Percentiles rank a stretch among this genome's conserved stretches.
Conservation (phyloP, 2,329 filamentous ascomycete genomes). For the Rhynchosporium agropyri region DNA sequence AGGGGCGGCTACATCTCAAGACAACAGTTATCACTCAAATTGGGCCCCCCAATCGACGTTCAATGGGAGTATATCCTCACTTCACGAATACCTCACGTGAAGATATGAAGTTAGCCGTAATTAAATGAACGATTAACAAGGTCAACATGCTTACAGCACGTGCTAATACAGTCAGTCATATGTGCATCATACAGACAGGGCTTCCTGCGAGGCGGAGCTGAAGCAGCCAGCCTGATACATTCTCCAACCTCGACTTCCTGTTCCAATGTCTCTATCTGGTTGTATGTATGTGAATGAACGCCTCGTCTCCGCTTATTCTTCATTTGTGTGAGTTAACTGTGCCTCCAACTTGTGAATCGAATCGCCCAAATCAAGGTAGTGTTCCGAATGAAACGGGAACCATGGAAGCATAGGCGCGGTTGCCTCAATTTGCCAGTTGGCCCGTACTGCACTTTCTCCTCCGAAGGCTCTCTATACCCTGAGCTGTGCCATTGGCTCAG, state of each 20-base stretch:
- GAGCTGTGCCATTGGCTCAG: slow-evolving; percentile 27
- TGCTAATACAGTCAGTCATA: not conserved
- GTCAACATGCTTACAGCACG: too few species aligned
- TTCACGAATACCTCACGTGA: too few species aligned
- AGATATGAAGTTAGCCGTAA: too few species aligned
- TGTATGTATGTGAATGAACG: not conserved
- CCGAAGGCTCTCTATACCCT: slow-evolving; percentile 33
- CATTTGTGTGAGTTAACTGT: not conserved
- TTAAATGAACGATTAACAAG: too few species aligned
- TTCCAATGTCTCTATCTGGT: not conserved
- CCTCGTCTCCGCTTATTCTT: not conserved
- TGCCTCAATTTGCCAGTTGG: slow-evolving; percentile 29
- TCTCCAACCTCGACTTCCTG: not conserved
- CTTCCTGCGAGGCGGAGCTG: slow-evolving; percentile 6
- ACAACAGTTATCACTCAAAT: not conserved
- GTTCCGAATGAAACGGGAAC: slow-evolving; percentile 27
- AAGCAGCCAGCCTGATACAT: not conserved
- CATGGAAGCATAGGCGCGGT: slow-evolving; percentile 29
- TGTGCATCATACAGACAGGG: not conserved
- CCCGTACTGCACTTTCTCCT: slow-evolving; percentile 29
- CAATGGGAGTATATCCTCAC: not conserved
- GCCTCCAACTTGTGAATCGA: not conserved
- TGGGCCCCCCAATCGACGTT: not conserved
- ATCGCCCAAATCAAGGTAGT: not conserved
- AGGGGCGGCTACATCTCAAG: not conserved